These are phyloP conservation scores for Hippophae gyantsensis DNA, from an alignment of 306 rosid species.

Conservation along the genomic window DNA sequence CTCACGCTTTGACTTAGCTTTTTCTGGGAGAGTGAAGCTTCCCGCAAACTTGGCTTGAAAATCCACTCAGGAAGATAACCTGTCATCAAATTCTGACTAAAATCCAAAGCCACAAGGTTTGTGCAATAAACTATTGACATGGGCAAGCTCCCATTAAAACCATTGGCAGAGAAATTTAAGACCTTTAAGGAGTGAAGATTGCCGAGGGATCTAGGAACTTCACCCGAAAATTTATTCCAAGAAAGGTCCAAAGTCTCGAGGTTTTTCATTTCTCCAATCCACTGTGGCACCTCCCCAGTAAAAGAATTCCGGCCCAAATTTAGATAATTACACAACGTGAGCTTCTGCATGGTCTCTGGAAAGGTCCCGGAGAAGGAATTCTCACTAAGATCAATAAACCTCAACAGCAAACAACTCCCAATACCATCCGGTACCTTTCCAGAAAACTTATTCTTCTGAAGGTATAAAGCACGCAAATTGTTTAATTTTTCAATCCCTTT, in stretches of 20 bases:
- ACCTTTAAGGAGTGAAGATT: constrained; percentile 54
- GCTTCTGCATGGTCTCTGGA: constrained; percentile 57
- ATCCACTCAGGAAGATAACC: constrained; percentile 78
- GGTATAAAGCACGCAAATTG: constrained; percentile 53
- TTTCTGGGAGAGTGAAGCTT: constrained; percentile 42
- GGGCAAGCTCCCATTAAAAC: constrained; percentile 58
- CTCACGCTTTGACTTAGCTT: constrained; percentile 18
- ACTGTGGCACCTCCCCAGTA: constrained; percentile 62
- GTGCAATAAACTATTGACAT: constrained; percentile 51
- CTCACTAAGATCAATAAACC: constrained; percentile 74
- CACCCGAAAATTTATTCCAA: constrained; percentile 56
- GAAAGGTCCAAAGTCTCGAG: constrained; percentile 75
- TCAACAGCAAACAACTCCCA: constrained; percentile 81
- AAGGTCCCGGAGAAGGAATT: constrained; percentile 58
- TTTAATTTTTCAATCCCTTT: constrained; percentile 43
- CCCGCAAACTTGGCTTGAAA: constrained; percentile 43
- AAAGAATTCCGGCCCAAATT: constrained; percentile 50
- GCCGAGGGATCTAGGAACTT: constrained; percentile 54
- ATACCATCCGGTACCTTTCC: constrained; percentile 67
- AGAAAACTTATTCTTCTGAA: constrained; percentile 55
- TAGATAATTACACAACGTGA: constrained; percentile 50
- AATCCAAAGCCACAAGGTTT: constrained; percentile 54
- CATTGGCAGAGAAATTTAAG: constrained; percentile 62
- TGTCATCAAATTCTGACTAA: constrained; percentile 56
- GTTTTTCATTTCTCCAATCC: constrained; percentile 75